These are phyloP conservation scores for Amaranthus tricolor DNA, from an alignment of 179 eudicot genomes.

Conservation along the genomic window DNA sequence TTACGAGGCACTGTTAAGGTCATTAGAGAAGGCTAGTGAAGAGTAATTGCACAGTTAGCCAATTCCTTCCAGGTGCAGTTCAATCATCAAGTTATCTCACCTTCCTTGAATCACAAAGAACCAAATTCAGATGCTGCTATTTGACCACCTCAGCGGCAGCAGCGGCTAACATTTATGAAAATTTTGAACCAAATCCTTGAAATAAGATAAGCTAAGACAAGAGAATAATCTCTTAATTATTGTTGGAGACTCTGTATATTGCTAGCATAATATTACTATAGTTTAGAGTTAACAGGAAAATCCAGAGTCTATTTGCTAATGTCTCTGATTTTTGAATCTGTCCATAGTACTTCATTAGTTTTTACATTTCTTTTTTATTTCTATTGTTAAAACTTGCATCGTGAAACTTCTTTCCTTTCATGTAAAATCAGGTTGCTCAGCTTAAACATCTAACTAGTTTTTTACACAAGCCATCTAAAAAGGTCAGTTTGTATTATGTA, in stretches of 20 bases:
- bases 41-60: background rate
- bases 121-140: background rate
- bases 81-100: background rate
- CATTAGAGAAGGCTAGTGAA: background rate
- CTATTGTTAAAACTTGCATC: background rate
- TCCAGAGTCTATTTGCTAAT: background rate
- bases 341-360: background rate
- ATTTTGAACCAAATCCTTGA: background rate
- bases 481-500: slow-evolving; percentile 33
- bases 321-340: background rate
- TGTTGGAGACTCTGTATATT: too few relatives aligned
- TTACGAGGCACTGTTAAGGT: background rate
- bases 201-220: too few relatives aligned
- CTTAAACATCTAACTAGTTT: slow-evolving; percentile 62
- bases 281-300: background rate
- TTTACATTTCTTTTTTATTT: background rate
- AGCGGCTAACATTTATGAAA: background rate
- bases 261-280: too few relatives aligned
- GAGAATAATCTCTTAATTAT: background rate
- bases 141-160: too few relatives aligned
- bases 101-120: background rate
- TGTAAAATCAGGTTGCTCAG: slow-evolving; percentile 55
- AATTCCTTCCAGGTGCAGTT: background rate
- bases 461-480: slow-evolving; percentile 58
- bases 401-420: background rate